Base-by-base conservation (phyloP, 2,329 filamentous ascomycete genomes). In the Aureobasidium sp. region DNA sequence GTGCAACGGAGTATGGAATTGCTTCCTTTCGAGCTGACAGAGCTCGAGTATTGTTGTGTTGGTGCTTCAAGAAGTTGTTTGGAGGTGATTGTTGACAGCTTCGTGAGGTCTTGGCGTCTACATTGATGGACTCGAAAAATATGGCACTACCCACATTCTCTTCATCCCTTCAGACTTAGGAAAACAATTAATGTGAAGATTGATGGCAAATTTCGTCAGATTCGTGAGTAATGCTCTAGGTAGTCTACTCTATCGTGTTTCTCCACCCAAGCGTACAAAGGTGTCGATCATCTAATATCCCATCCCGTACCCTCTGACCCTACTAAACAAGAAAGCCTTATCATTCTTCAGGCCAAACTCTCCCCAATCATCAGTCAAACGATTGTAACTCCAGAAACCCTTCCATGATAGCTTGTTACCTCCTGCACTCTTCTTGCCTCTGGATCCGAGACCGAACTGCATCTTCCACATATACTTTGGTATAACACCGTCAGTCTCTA, bases 371-470 rank as follows among this genome's bases (percentile, higher is more conserved):
- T 96, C 91, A 8, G 91, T 96, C 70, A 96, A 74, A 67, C 84
- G 83, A 72, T 97, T 96, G 72, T 95, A 93, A 76, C 87, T 93
- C 84, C 90, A 96, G 72, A 92, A 97, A 0, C 89, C 88, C 69
- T 88, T 88, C 93, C 94, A 99, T 0, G 80, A 77, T 56, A 99
- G 76, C 75, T 95, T 96, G 65, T 93, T 97, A 70, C 95, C 96
- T 71, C 86, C 85, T 0, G 86, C 79, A 1, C 79, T 77, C 34
- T 75, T 62, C 27, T 62, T 73, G 0, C 81, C 82, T 66, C 87
- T 84, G 66, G 47, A 56, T 0, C 84, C 84, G 34, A 97, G 73
- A 6, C 83, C 80, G 34, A 99, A 75, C 63, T 93, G 87, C 84
- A 97, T 87, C 50, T 87, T 84, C 73, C 94, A 96, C 65, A 87